Conservation (phyloP, 1,139 yeast species). For the Zygoascus hellenicus region DNA sequence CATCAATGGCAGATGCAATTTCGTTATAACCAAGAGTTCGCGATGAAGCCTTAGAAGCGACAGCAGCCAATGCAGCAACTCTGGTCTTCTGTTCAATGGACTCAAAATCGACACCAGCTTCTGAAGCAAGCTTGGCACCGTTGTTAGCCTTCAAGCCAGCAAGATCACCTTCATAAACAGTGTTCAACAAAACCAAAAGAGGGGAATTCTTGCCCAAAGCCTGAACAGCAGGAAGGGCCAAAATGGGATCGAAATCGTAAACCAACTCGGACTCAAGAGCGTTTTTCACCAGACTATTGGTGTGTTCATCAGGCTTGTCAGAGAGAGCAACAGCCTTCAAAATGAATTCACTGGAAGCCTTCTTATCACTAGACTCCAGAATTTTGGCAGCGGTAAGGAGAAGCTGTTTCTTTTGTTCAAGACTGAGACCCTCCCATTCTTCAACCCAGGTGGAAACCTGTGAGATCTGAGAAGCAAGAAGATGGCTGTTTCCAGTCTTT, state of each 20-base stretch:
- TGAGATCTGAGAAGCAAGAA: constrained; percentile 36
- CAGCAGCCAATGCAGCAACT: constrained; percentile 26
- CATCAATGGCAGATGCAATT: constrained; percentile 32
- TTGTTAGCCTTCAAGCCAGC: constrained; percentile 23
- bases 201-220: constrained; percentile 13
- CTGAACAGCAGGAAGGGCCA: constrained; percentile 32
- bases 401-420: constrained; percentile 27
- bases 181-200: constrained; percentile 28
- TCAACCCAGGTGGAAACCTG: constrained; percentile 36
- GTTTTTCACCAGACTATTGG: constrained; percentile 26
- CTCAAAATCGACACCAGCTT: constrained; percentile 22
- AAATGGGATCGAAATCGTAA: constrained; percentile 34
- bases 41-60: constrained; percentile 24
- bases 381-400: constrained; percentile 28
- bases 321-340: constrained; percentile 28
- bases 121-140: constrained; percentile 10
- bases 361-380: constrained; percentile 23
- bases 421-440: constrained; percentile 32
- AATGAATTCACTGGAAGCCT: constrained; percentile 28
- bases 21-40: constrained; percentile 31
- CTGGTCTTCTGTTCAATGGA: constrained; percentile 27
- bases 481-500: constrained; percentile 30
- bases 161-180: constrained; percentile 33
- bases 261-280: constrained; percentile 27
- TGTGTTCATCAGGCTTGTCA: constrained; percentile 19